These are phyloP conservation scores for Fusarium torreyae DNA, from an alignment of 2,329 filamentous ascomycete species.

Conservation along the genomic window DNA sequence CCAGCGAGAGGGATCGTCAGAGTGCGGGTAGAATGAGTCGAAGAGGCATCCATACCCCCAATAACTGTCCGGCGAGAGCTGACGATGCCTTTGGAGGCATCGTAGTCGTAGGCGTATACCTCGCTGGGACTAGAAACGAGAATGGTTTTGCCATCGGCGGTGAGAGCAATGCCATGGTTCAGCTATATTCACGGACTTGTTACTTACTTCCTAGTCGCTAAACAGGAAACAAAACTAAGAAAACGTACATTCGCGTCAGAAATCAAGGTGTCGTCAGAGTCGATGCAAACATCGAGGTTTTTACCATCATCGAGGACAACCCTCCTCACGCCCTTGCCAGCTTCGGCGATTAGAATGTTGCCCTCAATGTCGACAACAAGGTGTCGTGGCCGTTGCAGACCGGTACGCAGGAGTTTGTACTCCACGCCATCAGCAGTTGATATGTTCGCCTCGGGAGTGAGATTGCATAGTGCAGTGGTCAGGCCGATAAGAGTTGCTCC, in stretches of 20 bases:
- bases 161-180: slow-evolving; percentile 18
- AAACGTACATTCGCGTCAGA: slow-evolving; percentile 7
- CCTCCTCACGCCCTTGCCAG: slow-evolving; percentile 10
- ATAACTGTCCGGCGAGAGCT: slow-evolving; percentile 5
- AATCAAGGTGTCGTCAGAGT: slow-evolving; percentile 15
- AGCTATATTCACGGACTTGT: not conserved
- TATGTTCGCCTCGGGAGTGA: not conserved
- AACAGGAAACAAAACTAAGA: fast-evolving
- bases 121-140: slow-evolving; percentile 24
- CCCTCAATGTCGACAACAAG: slow-evolving; percentile 14
- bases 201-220: fast-evolving
- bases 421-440: slow-evolving; percentile 14
- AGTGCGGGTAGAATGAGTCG: slow-evolving; percentile 22
- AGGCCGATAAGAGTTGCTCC: slow-evolving; percentile 1
- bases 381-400: slow-evolving; percentile 12
- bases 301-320: slow-evolving; percentile 19
- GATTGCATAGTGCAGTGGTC: slow-evolving; percentile 7
- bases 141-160: slow-evolving; percentile 18
- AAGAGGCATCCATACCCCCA: slow-evolving; percentile 13
- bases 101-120: slow-evolving; percentile 21
- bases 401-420: not conserved
- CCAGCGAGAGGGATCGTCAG: slow-evolving; percentile 9
- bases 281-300: slow-evolving; percentile 18
- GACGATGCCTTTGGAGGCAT: slow-evolving; percentile 10
- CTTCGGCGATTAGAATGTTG: slow-evolving; percentile 13